phyloP scores from a whole-genome alignment of 257 asterid species.

The Solanum virginianum region DNA sequence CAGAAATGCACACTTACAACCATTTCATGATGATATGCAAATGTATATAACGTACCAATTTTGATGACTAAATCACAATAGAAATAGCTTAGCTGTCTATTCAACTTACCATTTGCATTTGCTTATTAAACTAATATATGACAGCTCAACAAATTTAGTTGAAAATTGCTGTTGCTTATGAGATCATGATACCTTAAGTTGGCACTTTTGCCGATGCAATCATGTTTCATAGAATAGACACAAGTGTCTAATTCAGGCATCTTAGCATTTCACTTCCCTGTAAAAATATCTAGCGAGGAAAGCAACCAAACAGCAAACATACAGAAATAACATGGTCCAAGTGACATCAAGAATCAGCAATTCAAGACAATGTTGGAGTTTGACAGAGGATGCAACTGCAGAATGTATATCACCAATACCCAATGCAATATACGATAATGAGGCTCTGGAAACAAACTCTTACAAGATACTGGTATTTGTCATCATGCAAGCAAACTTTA shows the following conservation, averaged over 20 bases:
- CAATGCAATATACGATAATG: not conserved
- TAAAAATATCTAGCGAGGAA: not conserved
- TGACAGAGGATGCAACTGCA: not conserved
- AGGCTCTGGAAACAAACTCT: not conserved
- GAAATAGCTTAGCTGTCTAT: not conserved
- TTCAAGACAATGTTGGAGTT: not conserved
- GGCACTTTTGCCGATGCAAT: not conserved
- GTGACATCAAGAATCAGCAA: not conserved
- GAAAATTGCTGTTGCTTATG: not conserved
- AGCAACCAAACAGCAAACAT: not conserved
- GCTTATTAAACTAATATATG: not conserved
- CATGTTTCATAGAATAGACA: not conserved
- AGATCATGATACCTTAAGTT: not conserved
- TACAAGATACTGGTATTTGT: not conserved
- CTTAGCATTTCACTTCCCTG: not conserved
- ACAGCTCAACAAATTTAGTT: not conserved
- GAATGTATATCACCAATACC: not conserved
- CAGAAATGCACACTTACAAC: constrained; percentile 1
- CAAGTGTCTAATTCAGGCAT: not conserved
- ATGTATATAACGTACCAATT: not conserved
- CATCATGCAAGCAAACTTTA: not conserved
- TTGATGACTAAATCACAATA: not conserved
- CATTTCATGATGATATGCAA: not conserved
- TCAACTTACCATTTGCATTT: not conserved
- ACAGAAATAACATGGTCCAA: not conserved